These are phyloP conservation scores for Boletus huronensis DNA, from an alignment of 768 basidiomycete genomes.

Conservation along the genomic window DNA sequence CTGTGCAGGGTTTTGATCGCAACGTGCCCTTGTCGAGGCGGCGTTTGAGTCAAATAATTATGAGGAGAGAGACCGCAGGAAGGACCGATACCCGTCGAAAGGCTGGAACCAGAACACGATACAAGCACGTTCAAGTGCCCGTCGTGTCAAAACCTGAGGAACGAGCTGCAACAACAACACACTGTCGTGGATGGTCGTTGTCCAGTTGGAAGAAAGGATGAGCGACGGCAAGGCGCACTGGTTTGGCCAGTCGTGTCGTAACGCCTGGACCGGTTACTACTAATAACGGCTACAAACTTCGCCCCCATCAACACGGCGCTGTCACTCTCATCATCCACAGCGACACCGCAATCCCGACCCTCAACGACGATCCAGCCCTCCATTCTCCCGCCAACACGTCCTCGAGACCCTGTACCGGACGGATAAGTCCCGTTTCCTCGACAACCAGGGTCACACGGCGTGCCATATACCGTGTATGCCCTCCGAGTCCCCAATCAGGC, in stretches of 20 bases:
- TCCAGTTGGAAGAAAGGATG: constrained; percentile 19
- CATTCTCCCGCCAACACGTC: not conserved
- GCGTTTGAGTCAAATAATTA: constrained; percentile 47
- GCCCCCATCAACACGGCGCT: constrained; percentile 26
- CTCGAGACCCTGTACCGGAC: not conserved
- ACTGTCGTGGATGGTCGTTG: constrained; percentile 19
- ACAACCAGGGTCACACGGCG: not conserved
- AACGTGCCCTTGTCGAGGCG: constrained; percentile 68
- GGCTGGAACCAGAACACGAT: constrained; percentile 21
- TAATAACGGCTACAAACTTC: constrained; percentile 20
- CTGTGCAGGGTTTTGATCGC: constrained; percentile 66
- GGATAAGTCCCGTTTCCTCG: not conserved
- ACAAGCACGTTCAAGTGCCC: constrained; percentile 18
- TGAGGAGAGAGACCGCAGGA: constrained; percentile 19
- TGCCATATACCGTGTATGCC: not conserved
- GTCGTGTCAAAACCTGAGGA: constrained; percentile 10
- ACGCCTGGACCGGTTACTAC: constrained; percentile 28
- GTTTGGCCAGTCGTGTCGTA: constrained; percentile 34
- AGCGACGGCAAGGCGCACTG: constrained; percentile 24
- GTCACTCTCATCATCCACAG: constrained; percentile 7
- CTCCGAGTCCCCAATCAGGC: not conserved
- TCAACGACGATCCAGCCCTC: constrained; percentile 6
- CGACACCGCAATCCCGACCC: not conserved
- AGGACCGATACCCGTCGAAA: constrained; percentile 17
- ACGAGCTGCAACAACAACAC: constrained; percentile 3